Percentiles rank a stretch among this genome's conserved stretches.
Conservation (phyloP, 2,329 filamentous ascomycete genomes). For the Botrytis elliptica region DNA sequence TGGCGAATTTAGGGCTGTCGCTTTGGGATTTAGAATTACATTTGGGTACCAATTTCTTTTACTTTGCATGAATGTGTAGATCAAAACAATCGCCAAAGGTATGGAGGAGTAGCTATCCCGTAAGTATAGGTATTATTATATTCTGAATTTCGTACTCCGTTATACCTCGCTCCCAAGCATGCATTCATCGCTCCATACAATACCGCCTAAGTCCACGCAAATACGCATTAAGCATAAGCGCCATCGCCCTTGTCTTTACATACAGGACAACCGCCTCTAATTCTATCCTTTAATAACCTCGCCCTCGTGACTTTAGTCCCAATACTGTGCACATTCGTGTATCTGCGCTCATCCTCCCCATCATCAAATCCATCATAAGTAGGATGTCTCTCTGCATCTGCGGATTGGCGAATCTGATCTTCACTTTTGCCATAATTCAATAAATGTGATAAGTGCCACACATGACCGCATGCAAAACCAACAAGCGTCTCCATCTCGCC, state of each 20-base stretch:
- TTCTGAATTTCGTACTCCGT: conserved; percentile 18
- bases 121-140: conserved; percentile 18
- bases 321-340: conserved; percentile 60
- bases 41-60: neutral
- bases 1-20: neutral
- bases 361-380: conserved; percentile 41
- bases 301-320: conserved; percentile 87
- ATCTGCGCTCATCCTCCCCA: conserved; percentile 47
- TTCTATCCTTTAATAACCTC: conserved; percentile 69
- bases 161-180: conserved; percentile 4
- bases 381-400: conserved; percentile 40
- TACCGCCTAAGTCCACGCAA: neutral
- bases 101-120: neutral
- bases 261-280: conserved; percentile 64
- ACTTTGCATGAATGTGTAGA: neutral
- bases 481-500: conserved; percentile 70
- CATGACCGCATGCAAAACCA: conserved; percentile 79
- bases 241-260: conserved; percentile 41
- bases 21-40: neutral
- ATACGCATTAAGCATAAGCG: conserved; percentile 8
- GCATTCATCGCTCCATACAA: neutral
- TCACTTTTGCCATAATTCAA: conserved; percentile 46
- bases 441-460: conserved; percentile 75
- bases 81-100: neutral
- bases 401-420: conserved; percentile 42